These are phyloP conservation scores for Middelhovenomyces tepae DNA, from an alignment of 805 yeast species.

Conservation along the genomic window DNA sequence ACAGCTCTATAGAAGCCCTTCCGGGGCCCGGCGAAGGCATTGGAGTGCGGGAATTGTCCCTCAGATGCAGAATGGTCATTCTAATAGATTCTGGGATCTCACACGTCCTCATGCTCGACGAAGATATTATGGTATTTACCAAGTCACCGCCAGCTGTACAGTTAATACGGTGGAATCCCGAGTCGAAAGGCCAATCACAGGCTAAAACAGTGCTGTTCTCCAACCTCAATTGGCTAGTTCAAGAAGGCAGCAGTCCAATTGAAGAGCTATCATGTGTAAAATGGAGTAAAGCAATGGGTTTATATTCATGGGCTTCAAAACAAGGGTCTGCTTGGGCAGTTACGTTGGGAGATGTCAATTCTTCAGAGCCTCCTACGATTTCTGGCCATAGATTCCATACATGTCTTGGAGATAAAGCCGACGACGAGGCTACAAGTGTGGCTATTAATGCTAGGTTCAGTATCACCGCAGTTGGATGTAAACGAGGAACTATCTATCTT, in stretches of 20 bases:
- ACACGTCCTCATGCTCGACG: conserved; percentile 18
- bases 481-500: conserved; percentile 30
- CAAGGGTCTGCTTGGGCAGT: conserved; percentile 22
- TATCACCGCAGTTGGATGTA: conserved; percentile 33
- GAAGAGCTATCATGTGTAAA: conserved; percentile 11
- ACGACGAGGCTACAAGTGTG: conserved; percentile 18
- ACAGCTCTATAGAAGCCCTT: conserved; percentile 12
- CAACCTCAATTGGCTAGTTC: conserved; percentile 20
- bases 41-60: conserved; percentile 28
- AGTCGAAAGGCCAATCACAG: conserved; percentile 13
- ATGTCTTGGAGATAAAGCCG: conserved; percentile 4
- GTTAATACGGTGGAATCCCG: conserved; percentile 15
- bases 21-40: conserved; percentile 34
- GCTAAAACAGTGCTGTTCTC: conserved; percentile 17
- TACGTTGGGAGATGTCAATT: conserved; percentile 7
- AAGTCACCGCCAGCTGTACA: conserved; percentile 15
- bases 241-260: too few relatives aligned
- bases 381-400: conserved; percentile 9
- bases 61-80: conserved; percentile 21
- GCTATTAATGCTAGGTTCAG: conserved; percentile 36
- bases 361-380: too few relatives aligned
- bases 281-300: conserved; percentile 26
- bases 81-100: conserved; percentile 25
- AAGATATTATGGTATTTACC: conserved; percentile 19
- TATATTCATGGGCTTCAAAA: conserved; percentile 21